These are phyloP conservation scores for Xylaria cubensis DNA, from an alignment of 495 filamentous ascomycete genomes.

Conservation along the genomic window DNA sequence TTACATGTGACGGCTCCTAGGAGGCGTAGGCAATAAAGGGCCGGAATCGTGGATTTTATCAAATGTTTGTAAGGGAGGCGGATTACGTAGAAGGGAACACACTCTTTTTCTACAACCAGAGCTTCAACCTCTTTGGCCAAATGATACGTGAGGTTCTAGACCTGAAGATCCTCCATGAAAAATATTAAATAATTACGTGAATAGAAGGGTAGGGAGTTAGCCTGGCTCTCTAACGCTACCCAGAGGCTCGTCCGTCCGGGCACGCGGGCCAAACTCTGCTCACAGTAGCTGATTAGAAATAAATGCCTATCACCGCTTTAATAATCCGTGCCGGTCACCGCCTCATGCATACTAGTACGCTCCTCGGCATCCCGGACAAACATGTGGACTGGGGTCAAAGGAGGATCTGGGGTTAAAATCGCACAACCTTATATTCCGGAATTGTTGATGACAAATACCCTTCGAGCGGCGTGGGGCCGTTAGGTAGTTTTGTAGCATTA, in stretches of 20 bases:
- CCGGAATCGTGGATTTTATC: neutral
- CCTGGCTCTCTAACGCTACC: neutral
- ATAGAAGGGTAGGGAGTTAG: neutral
- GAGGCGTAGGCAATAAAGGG: neutral
- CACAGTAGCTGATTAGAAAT: neutral
- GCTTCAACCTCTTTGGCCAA: neutral
- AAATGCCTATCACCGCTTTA: neutral
- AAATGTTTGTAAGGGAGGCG: neutral
- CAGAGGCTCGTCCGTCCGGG: slow-evolving; percentile 2
- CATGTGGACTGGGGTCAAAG: neutral
- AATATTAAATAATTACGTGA: neutral
- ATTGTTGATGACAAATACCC: slow-evolving; percentile 7
- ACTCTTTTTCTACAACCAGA: neutral
- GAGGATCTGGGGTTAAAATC: neutral
- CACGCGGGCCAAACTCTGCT: neutral
- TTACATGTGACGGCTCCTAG: neutral
- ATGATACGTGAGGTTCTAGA: neutral
- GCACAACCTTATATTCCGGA: neutral
- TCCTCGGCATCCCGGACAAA: neutral
- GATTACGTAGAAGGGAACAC: neutral
- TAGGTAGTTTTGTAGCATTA: neutral
- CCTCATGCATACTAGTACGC: slow-evolving; percentile 1
- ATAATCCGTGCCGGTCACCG: slow-evolving; percentile 4
- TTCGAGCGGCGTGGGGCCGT: neutral
- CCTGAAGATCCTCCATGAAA: neutral